Evolutionary conservation across 2,329 filamentous ascomycete genomes (phyloP), one percentile per base, ranked within the genome.

Genomic region (Cylindrodendrum hubeiense): DNA sequence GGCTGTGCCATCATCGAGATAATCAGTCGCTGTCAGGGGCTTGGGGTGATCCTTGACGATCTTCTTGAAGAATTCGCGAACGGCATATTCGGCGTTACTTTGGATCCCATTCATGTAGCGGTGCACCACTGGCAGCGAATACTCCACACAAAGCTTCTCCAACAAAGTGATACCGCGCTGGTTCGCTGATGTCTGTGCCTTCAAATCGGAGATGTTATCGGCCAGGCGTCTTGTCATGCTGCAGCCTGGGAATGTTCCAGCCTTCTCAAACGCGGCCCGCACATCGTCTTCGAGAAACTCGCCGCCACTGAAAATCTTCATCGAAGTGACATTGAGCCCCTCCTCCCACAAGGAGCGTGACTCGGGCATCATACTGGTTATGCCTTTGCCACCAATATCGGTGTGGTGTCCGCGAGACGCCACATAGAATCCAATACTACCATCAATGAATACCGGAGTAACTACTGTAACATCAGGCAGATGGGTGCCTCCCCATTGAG

Each of bases 31-130:
- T 4, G 66, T 63, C 6, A 78, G 69, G 6, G 67, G 64, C 1
- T 68, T 24, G 10, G 68, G 61, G 54, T 76, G 69, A 54, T 91
- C 85, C 65, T 87, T 84, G 3, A 90, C 73, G 51, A 79, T 30
- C 21, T 56, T 60, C 19, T 70, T 70, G 56, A 80, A 67, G 30
- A 72, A 75, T 5, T 67, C 66, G 3, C 79, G 77, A 2, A 80
- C 78, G 0, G 79, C 77, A 4, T 71, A 55, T 55, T 81, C 79
- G 17, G 79, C 79, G 44, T 80, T 81, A 30, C 68, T 58, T 64
- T 81, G 79, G 44, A 81, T 81, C 22, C 75, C 79, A 6, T 59
- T 50, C 79, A 81, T 81, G 70, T 80, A 80, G 34, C 70, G 73
- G 43, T 81, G 79, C 7, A 80, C 79, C 0, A 74, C 72, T 2